phyloP scores from a whole-genome alignment of 2,329 filamentous ascomycete genomes.

The Colletotrichum sublineola region DNA sequence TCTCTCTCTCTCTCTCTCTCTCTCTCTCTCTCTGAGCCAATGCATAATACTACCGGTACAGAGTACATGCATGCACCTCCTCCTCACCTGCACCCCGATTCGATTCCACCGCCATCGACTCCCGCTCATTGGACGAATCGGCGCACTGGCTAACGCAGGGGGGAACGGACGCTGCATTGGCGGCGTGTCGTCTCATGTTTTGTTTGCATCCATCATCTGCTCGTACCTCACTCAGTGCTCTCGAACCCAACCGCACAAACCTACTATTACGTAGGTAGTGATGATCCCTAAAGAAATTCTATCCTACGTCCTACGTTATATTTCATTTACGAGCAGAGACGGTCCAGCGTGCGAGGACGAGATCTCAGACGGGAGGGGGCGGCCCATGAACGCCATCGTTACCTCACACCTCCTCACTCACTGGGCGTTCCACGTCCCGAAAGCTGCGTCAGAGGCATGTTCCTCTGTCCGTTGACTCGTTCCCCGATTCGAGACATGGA shows the following conservation, averaged over 20 bases:
- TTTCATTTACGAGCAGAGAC: neutral
- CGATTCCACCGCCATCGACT: neutral
- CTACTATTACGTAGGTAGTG: neutral
- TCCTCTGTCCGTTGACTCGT: too few relatives aligned
- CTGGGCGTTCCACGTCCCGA: neutral
- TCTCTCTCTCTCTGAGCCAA: neutral
- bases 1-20: too few relatives aligned
- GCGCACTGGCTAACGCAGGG: conserved; percentile 18
- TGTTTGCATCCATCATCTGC: neutral
- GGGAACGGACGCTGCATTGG: conserved; percentile 19
- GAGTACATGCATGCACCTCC: neutral
- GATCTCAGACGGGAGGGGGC: neutral
- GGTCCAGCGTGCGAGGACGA: neutral
- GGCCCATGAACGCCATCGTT: neutral
- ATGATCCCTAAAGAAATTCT: neutral
- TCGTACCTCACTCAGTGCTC: neutral
- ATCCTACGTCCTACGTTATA: too few relatives aligned
- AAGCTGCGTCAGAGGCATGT: neutral
- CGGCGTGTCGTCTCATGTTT: conserved; percentile 9
- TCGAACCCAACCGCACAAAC: neutral
- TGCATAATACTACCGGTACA: too few relatives aligned
- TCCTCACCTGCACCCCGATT: neutral
- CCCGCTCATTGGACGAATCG: conserved; percentile 4
- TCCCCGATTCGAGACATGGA: neutral
- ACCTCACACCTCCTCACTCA: neutral